phyloP scores from a whole-genome alignment of 2,329 filamentous ascomycete genomes.

The Aspergillus alliaceus region DNA sequence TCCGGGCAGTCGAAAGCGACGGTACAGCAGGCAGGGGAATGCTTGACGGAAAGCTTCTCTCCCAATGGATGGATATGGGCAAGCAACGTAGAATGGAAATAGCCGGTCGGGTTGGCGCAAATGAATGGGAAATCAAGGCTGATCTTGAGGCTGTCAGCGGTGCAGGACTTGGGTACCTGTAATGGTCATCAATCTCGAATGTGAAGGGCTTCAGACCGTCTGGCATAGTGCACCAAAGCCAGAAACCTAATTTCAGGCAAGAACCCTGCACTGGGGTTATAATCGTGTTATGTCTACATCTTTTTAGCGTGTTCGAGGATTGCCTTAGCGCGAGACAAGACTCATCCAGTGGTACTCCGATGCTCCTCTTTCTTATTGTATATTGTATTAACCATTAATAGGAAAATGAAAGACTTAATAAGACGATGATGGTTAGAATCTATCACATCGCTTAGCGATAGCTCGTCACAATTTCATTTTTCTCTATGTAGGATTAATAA shows the following conservation, averaged over 20 bases:
- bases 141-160: constrained; percentile 69
- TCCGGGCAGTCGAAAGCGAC: constrained; percentile 61
- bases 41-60: constrained; percentile 75
- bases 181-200: constrained; percentile 1
- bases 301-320: neutral
- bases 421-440: too few relatives aligned
- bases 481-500: too few relatives aligned
- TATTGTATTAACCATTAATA: too few relatives aligned
- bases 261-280: neutral
- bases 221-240: neutral
- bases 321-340: neutral
- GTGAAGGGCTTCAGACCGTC: neutral
- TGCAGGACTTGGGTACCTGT: constrained; percentile 56
- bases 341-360: neutral
- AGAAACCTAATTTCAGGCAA: neutral
- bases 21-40: constrained; percentile 59
- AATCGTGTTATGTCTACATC: neutral
- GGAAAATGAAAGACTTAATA: too few relatives aligned
- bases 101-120: constrained; percentile 68
- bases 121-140: constrained; percentile 65
- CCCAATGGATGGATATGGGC: constrained; percentile 73
- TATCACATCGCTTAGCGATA: too few relatives aligned
- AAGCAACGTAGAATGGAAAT: constrained; percentile 71
- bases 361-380: neutral
- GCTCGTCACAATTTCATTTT: too few relatives aligned